Evolutionary conservation across 1,139 yeast genomes (phyloP).

Genomic region (Pichia sp.): DNA sequence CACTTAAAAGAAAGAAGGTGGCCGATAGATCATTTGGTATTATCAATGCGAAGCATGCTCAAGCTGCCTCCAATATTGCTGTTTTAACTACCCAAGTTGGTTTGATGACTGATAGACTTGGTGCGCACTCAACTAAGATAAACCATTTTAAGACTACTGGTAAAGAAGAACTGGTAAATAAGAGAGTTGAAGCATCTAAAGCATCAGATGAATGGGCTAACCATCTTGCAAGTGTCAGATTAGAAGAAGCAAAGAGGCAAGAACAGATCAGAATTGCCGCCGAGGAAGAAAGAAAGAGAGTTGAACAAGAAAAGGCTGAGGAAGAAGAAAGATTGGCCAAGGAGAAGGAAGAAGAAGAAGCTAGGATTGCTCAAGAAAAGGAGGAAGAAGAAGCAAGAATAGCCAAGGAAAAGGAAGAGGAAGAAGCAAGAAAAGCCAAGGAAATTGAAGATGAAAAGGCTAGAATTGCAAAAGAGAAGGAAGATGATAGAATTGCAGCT

Average conservation of each 20-base stretch:
- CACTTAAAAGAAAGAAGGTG: conserved; percentile 34
- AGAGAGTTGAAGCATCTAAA: conserved; percentile 37
- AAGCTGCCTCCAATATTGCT: conserved; percentile 33
- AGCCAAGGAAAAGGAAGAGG: conserved; percentile 22
- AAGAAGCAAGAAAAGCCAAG: conserved; percentile 18
- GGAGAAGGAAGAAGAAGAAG: conserved; percentile 16
- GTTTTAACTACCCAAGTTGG: conserved; percentile 38
- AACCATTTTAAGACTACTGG: conserved; percentile 31
- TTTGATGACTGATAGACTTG: conserved; percentile 34
- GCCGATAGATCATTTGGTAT: conserved; percentile 31
- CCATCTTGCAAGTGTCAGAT: conserved; percentile 33
- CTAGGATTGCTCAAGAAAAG: conserved; percentile 32
- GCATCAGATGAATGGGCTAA: conserved; percentile 36
- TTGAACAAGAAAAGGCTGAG: conserved; percentile 28
- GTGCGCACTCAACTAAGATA: conserved; percentile 39
- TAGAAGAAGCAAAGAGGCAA: conserved; percentile 40
- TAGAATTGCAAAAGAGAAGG: conserved; percentile 10
- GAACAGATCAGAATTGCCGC: conserved; percentile 35
- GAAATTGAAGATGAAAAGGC: conserved; percentile 20
- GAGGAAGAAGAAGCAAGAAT: conserved; percentile 29
- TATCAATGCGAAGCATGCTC: conserved; percentile 29
- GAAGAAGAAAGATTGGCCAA: conserved; percentile 24
- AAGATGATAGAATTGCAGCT: conserved; percentile 8
- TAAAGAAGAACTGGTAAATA: conserved; percentile 30
- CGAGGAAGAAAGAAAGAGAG: conserved; percentile 40